These are phyloP conservation scores for Triticum monococcum DNA, from an alignment of 176 grass and related monocot species.

Conservation along the genomic window DNA sequence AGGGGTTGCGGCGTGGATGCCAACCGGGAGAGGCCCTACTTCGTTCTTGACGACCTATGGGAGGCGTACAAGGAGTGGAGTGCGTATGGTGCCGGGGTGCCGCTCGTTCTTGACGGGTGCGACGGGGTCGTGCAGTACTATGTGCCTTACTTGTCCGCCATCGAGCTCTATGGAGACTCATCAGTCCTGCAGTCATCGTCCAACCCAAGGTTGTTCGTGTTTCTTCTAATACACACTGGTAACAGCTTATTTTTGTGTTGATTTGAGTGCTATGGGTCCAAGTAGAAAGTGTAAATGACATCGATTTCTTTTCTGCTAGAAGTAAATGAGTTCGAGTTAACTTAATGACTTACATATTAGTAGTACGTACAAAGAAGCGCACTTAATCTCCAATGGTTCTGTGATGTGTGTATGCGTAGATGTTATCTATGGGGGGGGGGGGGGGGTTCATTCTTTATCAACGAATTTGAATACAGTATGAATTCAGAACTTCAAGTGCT, in stretches of 20 bases:
- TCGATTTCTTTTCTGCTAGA: neutral
- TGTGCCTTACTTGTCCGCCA: constrained; percentile 54
- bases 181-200: neutral
- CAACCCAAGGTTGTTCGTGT: constrained; percentile 14
- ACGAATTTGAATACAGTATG: neutral
- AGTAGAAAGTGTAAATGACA: neutral
- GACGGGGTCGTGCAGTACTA: constrained; percentile 53
- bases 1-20: neutral
- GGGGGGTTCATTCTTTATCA: neutral
- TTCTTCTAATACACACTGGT: neutral
- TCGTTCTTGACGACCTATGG: constrained; percentile 42
- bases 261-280: neutral
- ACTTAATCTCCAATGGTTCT: neutral
- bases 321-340: neutral
- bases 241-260: neutral
- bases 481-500: neutral
- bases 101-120: constrained; percentile 39
- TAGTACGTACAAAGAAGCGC: neutral
- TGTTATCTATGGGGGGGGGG: neutral
- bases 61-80: constrained; percentile 56
- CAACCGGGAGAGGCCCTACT: constrained; percentile 21
- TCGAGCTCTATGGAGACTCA: constrained; percentile 43
- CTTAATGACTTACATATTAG: neutral
- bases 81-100: constrained; percentile 46
- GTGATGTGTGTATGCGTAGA: neutral